A percentile compares a stretch with the other conserved stretches of the same genome.
phyloP scores from a whole-genome alignment of 139 green algal species.

The Ettlia oleoabundans region DNA sequence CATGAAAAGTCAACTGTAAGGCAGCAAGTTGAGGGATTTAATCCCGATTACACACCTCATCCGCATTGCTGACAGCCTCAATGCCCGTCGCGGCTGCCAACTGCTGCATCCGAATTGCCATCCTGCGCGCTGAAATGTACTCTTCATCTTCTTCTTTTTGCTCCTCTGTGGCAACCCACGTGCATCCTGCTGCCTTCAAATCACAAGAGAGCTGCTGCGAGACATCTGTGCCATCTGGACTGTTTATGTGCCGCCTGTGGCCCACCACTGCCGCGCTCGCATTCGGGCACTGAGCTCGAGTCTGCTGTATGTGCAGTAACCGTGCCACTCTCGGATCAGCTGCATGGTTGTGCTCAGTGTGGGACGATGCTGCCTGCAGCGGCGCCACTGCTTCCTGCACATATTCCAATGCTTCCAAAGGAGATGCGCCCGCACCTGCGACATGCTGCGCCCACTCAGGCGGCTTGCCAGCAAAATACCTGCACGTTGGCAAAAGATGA shows the following conservation, averaged over 20 bases:
- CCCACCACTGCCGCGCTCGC: constrained; percentile 2
- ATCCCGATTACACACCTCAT: constrained; percentile 20
- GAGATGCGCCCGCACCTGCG: background rate
- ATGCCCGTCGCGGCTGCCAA: constrained; percentile 35
- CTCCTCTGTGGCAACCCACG: background rate
- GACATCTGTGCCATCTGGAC: background rate
- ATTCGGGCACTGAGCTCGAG: background rate
- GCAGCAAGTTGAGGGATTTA: too few species aligned
- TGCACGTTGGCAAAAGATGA: background rate
- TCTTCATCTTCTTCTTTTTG: constrained; percentile 69
- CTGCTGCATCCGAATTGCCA: constrained; percentile 61
- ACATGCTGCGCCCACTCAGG: background rate
- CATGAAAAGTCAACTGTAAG: too few species aligned
- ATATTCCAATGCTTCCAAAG: background rate
- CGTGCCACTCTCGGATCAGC: background rate
- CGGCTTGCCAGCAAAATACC: background rate
- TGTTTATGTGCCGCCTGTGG: background rate
- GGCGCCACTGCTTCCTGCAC: background rate
- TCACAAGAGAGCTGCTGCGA: background rate
- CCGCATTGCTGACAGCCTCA: constrained; percentile 1
- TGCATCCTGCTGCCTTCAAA: background rate
- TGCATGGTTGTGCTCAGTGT: background rate
- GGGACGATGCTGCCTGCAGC: background rate
- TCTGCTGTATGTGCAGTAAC: background rate
- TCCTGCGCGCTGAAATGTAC: constrained; percentile 49